These are phyloP conservation scores for Apophysomyces variabilis DNA, from an alignment of 371 early-diverging fungal genomes.

Conservation along the genomic window DNA sequence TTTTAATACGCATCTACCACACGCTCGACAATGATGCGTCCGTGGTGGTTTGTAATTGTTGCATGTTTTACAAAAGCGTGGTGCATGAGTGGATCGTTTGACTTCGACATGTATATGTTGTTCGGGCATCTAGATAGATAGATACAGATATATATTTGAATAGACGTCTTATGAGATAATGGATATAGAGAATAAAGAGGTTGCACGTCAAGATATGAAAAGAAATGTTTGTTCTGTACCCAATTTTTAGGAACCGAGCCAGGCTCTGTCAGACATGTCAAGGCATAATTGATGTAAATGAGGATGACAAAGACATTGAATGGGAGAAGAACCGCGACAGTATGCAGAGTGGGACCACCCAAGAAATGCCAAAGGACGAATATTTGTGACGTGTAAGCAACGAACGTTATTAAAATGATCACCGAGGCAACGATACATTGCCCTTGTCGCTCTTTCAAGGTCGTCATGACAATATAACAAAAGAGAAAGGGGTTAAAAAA, in stretches of 20 bases:
- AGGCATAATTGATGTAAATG: conserved; percentile 80
- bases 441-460: conserved; percentile 30
- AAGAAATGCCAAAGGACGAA: conserved; percentile 47
- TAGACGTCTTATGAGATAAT: too few relatives aligned
- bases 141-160: background rate
- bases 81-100: conserved; percentile 70
- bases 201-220: background rate
- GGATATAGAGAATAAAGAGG: conserved; percentile 3
- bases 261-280: conserved; percentile 79
- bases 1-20: conserved; percentile 83
- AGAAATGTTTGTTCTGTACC: conserved; percentile 38
- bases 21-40: conserved; percentile 82
- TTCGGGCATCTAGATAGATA: conserved; percentile 42
- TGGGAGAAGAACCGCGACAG: conserved; percentile 54
- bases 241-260: conserved; percentile 79
- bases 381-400: conserved; percentile 47
- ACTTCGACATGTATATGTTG: conserved; percentile 65
- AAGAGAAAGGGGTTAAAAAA: conserved; percentile 11
- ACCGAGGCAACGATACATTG: conserved; percentile 37
- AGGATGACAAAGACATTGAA: conserved; percentile 73
- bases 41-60: conserved; percentile 81
- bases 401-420: conserved; percentile 28
- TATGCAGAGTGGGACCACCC: conserved; percentile 26
- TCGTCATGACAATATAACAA: conserved; percentile 12
- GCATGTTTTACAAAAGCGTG: conserved; percentile 82